phyloP scores from a whole-genome alignment of 805 yeast species.

The Diddensiella transvaalensis region DNA sequence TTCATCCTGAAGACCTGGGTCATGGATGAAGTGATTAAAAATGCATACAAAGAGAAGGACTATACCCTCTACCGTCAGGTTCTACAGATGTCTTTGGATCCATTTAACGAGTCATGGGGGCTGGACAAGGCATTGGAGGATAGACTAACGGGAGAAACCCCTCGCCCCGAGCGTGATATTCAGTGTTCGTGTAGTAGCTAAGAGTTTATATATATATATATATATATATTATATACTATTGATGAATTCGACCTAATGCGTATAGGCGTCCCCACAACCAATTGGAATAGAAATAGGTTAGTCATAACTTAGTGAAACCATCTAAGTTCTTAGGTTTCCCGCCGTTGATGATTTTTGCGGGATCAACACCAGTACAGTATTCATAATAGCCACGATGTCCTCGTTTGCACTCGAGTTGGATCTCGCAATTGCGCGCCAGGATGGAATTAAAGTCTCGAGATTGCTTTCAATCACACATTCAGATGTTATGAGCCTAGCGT shows the following conservation, averaged over 20 bases:
- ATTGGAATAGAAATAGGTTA: too few relatives aligned
- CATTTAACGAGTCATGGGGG: slow-evolving; percentile 68
- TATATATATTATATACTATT: background rate
- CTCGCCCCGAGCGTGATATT: slow-evolving; percentile 53
- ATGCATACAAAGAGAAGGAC: slow-evolving; percentile 48
- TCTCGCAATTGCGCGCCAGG: slow-evolving; percentile 13
- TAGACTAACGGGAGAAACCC: slow-evolving; percentile 44
- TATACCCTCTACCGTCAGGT: slow-evolving; percentile 54
- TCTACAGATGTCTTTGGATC: slow-evolving; percentile 67
- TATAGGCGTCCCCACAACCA: too few relatives aligned
- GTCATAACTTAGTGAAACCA: too few relatives aligned
- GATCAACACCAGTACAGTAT: background rate
- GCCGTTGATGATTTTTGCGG: background rate
- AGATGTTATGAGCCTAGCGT: slow-evolving; percentile 14
- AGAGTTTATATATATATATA: background rate
- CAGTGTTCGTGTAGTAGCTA: slow-evolving; percentile 64
- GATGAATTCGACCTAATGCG: too few relatives aligned
- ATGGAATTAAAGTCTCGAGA: slow-evolving; percentile 20
- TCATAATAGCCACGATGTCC: background rate
- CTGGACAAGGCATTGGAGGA: slow-evolving; percentile 63
- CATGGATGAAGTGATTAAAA: slow-evolving; percentile 71
- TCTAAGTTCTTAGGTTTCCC: background rate
- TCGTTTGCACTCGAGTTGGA: slow-evolving; percentile 6
- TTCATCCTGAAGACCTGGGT: slow-evolving; percentile 86
- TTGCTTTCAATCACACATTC: slow-evolving; percentile 19